phyloP scores from a whole-genome alignment of 2,329 filamentous ascomycete species.

The Claviceps fusiformis region DNA sequence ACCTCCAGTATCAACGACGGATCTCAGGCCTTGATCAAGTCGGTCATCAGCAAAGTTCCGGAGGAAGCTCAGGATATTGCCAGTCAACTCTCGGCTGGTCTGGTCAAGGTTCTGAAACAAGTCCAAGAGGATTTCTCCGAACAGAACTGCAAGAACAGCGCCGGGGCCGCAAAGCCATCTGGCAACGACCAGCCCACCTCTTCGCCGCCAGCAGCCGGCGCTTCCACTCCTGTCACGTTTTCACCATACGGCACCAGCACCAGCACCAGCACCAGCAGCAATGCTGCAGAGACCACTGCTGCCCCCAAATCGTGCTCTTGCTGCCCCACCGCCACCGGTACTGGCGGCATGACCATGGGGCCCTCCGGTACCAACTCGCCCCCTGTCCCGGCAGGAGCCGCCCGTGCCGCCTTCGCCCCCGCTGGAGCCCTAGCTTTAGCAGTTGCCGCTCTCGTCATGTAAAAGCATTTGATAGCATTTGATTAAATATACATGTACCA shows the following conservation, averaged over 20 bases:
- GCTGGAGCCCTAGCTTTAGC: not conserved
- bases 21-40: conserved; percentile 15
- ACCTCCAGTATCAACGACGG: conserved; percentile 11
- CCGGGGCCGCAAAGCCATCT: not conserved
- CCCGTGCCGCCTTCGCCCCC: not conserved
- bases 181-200: not conserved
- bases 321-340: not conserved
- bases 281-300: not conserved
- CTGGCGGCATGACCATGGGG: not conserved
- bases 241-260: not conserved
- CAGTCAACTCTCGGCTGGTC: conserved; percentile 11
- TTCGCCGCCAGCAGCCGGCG: no score
- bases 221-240: no score
- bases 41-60: conserved; percentile 17
- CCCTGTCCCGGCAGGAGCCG: conserved; percentile 1
- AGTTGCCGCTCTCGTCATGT: not conserved
- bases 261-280: not conserved
- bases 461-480: not conserved
- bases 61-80: conserved; percentile 15
- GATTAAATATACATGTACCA: no score
- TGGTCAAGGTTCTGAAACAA: conserved; percentile 10
- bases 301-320: not conserved
- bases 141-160: conserved; percentile 15
- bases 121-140: conserved; percentile 12
- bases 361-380: not conserved